A percentile compares a stretch with the other conserved stretches of the same genome.
Conservation (phyloP, 805 yeast species). For the Myxozyma neotropica region DNA sequence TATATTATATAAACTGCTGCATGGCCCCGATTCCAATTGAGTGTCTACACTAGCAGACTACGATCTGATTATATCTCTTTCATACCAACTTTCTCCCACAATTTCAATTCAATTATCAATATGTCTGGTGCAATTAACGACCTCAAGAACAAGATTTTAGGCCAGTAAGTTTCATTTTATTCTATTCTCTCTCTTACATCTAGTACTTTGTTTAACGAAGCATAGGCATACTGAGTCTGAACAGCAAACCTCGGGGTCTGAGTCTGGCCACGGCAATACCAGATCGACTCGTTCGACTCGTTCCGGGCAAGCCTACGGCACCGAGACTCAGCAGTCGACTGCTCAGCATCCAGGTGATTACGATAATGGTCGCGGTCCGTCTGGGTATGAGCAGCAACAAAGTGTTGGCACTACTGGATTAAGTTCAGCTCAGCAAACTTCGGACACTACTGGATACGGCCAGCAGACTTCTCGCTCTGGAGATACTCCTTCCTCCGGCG, state of each 20-base stretch:
- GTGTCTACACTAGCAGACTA: too few relatives aligned
- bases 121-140: constrained; percentile 22
- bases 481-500: too few relatives aligned
- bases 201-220: too few relatives aligned
- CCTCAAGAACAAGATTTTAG: constrained; percentile 15
- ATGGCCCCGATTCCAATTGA: not conserved
- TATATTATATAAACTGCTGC: not conserved
- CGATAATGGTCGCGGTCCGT: constrained; percentile 3
- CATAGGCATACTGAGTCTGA: constrained; percentile 2
- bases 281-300: constrained; percentile 14
- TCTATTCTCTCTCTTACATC: not conserved
- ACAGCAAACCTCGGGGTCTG: not conserved
- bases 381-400: not conserved
- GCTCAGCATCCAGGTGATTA: constrained; percentile 1
- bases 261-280: not conserved
- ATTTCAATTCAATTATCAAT: not conserved
- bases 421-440: too few relatives aligned
- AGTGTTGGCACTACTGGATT: too few relatives aligned
- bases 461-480: not conserved
- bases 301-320: constrained; percentile 18
- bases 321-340: not conserved
- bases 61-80: too few relatives aligned
- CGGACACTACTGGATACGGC: too few relatives aligned
- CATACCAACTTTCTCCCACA: not conserved
- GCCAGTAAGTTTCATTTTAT: constrained; percentile 11